A percentile compares a stretch with the other conserved stretches of the same genome.
Evolutionary conservation across 1,284 basidiomycete species (phyloP).

Genomic region (Sporisorium scitamineum): DNA sequence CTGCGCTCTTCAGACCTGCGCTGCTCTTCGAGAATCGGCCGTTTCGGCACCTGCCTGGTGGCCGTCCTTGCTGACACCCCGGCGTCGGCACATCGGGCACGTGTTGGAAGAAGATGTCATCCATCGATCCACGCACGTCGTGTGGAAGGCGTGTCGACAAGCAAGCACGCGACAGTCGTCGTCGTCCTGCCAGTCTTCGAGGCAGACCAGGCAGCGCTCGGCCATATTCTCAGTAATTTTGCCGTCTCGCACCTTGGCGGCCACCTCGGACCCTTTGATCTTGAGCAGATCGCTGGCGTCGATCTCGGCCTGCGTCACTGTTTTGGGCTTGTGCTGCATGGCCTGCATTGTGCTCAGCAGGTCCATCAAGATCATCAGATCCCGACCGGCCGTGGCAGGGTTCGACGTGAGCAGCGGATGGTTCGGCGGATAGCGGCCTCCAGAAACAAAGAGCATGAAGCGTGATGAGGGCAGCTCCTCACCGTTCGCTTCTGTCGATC

Average conservation of each 20-base stretch:
- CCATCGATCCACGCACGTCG: constrained; percentile 60
- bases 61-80: constrained; percentile 50
- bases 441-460: constrained; percentile 66
- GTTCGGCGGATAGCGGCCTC: constrained; percentile 61
- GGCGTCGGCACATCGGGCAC: constrained; percentile 60
- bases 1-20: constrained; percentile 24
- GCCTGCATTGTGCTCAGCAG: constrained; percentile 61
- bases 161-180: constrained; percentile 59
- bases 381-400: constrained; percentile 58
- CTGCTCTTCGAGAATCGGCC: constrained; percentile 44
- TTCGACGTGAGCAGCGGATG: constrained; percentile 63
- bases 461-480: constrained; percentile 51
- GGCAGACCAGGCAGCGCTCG: constrained; percentile 64
- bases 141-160: constrained; percentile 64
- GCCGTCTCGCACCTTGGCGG: constrained; percentile 30
- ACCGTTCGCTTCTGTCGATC: constrained; percentile 6
- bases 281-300: constrained; percentile 51
- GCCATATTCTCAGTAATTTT: constrained; percentile 63
- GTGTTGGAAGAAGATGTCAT: constrained; percentile 59
- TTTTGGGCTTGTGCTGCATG: constrained; percentile 57
- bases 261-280: constrained; percentile 49
- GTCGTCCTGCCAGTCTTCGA: constrained; percentile 64
- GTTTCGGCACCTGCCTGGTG: constrained; percentile 42
- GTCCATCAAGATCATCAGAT: constrained; percentile 67
- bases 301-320: constrained; percentile 61